These are phyloP conservation scores for Mastigamoeba balamuthi DNA, from an alignment of 78 protist species.

Conservation along the genomic window DNA sequence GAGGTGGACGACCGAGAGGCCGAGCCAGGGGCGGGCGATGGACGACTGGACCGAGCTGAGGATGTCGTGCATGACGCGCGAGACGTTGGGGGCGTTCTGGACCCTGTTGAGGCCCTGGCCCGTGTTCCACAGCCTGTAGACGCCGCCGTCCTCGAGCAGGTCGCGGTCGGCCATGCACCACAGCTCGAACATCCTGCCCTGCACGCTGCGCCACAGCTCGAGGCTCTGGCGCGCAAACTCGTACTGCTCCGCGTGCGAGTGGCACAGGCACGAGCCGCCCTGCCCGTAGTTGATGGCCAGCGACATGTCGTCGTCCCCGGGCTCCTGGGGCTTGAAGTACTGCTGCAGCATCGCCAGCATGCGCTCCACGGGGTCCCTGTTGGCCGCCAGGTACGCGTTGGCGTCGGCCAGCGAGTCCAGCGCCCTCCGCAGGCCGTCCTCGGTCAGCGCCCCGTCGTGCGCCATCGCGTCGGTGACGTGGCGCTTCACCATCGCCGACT, in stretches of 20 bases:
- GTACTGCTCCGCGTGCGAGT: conserved; percentile 66
- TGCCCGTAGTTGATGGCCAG: conserved; percentile 15
- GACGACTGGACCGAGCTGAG: conserved; percentile 27
- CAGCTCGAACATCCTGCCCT: conserved; percentile 77
- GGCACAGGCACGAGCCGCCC: conserved; percentile 73
- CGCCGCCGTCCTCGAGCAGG: conserved; percentile 19
- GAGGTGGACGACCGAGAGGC: conserved; percentile 80
- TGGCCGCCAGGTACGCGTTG: conserved; percentile 37
- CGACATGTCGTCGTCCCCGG: conserved; percentile 2
- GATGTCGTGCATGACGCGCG: conserved; percentile 37
- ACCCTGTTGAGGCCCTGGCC: conserved; percentile 78
- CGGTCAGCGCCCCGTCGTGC: conserved; percentile 3
- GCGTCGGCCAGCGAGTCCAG: conserved; percentile 71
- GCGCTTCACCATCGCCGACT: too few relatives aligned
- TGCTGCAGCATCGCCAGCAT: conserved; percentile 23
- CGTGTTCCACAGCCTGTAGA: conserved; percentile 18
- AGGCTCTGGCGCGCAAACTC: conserved; percentile 73
- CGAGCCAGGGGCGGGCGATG: conserved; percentile 83
- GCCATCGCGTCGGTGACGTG: conserved; percentile 44
- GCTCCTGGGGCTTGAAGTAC: conserved; percentile 26
- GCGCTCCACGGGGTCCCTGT: conserved; percentile 37
- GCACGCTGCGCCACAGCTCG: conserved; percentile 80
- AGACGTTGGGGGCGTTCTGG: conserved; percentile 55
- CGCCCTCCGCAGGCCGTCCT: conserved; percentile 32
- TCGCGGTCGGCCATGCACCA: conserved; percentile 84